Conservation (phyloP, 2,329 filamentous ascomycete genomes). For the Aspergillus ochraceoroseus region DNA sequence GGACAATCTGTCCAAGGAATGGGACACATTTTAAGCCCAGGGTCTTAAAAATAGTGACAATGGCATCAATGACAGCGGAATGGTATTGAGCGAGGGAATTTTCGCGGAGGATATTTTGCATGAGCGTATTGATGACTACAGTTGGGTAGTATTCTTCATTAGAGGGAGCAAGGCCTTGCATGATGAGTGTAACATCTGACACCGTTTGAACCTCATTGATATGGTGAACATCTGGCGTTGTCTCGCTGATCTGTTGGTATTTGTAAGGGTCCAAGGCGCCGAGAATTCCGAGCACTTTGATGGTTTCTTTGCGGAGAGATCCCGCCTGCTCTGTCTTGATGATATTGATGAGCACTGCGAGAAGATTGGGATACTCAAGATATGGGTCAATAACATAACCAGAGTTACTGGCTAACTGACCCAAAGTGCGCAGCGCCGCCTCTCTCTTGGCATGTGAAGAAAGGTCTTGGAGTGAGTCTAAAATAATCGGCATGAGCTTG, state of each 20-base stretch:
- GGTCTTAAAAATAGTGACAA: constrained; percentile 98
- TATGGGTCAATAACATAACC: constrained; percentile 98
- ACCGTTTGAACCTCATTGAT: constrained; percentile 62
- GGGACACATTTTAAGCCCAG: constrained; percentile 92
- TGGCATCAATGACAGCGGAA: constrained; percentile 88
- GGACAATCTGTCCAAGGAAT: constrained; percentile 89
- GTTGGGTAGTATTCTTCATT: constrained; percentile 99
- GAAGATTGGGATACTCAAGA: constrained; percentile 85
- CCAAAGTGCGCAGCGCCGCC: constrained; percentile 82
- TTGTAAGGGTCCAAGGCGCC: constrained; percentile 95
- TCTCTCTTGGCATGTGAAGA: constrained; percentile 86
- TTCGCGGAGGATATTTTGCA: constrained; percentile 82
- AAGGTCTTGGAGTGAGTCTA: constrained; percentile 89
- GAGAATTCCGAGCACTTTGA: constrained; percentile 91
- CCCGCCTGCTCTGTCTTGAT: constrained; percentile 89
- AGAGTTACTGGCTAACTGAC: constrained; percentile 89
- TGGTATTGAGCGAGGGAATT: constrained; percentile 86
- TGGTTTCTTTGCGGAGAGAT: constrained; percentile 82
- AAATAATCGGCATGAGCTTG: constrained; percentile 87
- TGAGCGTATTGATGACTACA: constrained; percentile 90
- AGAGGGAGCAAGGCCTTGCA: constrained; percentile 92
- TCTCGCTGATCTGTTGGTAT: constrained; percentile 87
- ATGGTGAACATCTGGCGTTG: constrained; percentile 73
- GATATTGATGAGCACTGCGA: constrained; percentile 88
- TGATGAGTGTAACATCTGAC: constrained; percentile 95